phyloP scores from a whole-genome alignment of 2,329 filamentous ascomycete genomes.

The Macrophomina pseudophaseolina region DNA sequence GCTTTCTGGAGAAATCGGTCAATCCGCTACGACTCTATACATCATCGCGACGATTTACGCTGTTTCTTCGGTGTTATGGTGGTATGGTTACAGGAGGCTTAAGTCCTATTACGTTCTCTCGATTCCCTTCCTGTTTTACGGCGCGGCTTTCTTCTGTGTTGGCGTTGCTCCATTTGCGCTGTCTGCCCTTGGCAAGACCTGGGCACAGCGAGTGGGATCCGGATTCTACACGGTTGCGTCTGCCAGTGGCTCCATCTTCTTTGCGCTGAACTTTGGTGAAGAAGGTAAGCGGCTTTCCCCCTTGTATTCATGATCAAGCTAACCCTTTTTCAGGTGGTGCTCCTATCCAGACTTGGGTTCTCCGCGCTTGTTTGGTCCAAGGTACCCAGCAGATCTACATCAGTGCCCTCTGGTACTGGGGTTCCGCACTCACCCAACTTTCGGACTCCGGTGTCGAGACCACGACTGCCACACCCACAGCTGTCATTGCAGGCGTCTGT shows the following conservation, averaged over 20 bases:
- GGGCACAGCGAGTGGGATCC: constrained; percentile 55
- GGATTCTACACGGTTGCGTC: constrained; percentile 67
- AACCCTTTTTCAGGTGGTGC: constrained; percentile 47
- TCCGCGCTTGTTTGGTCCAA: constrained; percentile 68
- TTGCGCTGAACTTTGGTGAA: constrained; percentile 70
- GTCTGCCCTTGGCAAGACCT: constrained; percentile 49
- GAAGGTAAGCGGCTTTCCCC: constrained; percentile 49
- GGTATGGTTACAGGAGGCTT: constrained; percentile 50
- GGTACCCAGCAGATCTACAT: constrained; percentile 71
- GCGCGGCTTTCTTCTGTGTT: constrained; percentile 65
- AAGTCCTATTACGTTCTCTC: constrained; percentile 64
- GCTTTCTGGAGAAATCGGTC: constrained; percentile 66
- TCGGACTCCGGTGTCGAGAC: constrained; percentile 53
- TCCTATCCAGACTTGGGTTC: constrained; percentile 69
- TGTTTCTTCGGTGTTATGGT: constrained; percentile 51
- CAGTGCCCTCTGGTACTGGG: constrained; percentile 71
- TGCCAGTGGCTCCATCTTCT: constrained; percentile 67
- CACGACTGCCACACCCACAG: constrained; percentile 46
- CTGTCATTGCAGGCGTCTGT: constrained; percentile 49
- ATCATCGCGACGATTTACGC: constrained; percentile 65
- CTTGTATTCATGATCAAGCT: background rate
- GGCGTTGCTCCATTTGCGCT: constrained; percentile 22
- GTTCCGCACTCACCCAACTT: constrained; percentile 57
- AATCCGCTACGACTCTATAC: constrained; percentile 60
- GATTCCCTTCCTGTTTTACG: constrained; percentile 67